Evolutionary conservation across 805 yeast species (phyloP), one percentile per base, ranked within the genome.

Genomic region (Lipomyces chichibuensis): DNA sequence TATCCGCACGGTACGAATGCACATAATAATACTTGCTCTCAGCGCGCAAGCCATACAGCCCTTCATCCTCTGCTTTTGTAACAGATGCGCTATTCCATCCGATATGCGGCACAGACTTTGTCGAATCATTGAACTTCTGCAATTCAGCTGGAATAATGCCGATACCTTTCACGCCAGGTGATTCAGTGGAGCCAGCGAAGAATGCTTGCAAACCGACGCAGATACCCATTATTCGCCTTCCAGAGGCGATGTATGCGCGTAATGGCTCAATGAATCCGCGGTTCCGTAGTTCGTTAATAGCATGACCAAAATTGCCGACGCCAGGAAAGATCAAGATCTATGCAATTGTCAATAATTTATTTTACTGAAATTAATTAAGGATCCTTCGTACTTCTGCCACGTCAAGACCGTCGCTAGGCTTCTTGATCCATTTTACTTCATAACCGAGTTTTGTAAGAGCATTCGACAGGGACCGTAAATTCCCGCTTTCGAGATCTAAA

Each of bases 231-330:
- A 95, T 80, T 17, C 96, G 91, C 73, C 87, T 87, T 1, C 97
- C 97, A n/a, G 89, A 80, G 7, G 81, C 78, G 49, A 93, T 87
- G 74, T 91, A 92, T 57, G 83, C 77, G 62, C 79, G 80, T 32
- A 96, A 79, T 0, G 96, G 96, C 49, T 80, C 84, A 14, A 83
- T 86, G 67, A 94, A 86, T 0, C 87, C 85, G 65, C 89, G 83
- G 3, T 81, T 80, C 58, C 81, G 82, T 57, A 95, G 78, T 72
- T 89, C 87, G 62, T 85, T 85, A 68, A 93, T 92, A 76, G 94
- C 93, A 77, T 95, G 98, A 57, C 97, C 99, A 77, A 86, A 96
- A 76, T 92, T 94, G 13, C 99, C 99, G 20, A 95, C 99, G 33
- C 99, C 99, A 7, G 99, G 99, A 29, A 95, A 83, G 66, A 95